Base-by-base conservation (phyloP, 2,329 filamentous ascomycete genomes). In the Aspergillus sp. region DNA sequence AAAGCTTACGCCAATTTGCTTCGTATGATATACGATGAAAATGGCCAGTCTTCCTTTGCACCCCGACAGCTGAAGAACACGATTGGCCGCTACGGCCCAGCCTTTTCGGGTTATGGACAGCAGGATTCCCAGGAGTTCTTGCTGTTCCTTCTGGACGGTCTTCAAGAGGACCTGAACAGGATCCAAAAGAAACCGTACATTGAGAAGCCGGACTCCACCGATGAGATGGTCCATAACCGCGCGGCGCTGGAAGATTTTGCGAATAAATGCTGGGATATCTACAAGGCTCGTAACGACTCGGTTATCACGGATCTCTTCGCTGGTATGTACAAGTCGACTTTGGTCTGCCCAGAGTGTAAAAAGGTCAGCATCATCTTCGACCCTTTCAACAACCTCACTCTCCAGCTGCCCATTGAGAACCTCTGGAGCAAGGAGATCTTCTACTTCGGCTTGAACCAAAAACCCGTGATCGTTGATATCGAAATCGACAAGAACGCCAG, bases 321-420 rank as follows among this genome's bases (percentile, higher is more conserved):
- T 19, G 94, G 94, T 57, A 90, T 97, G 81, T 99, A 97, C 81
- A 96, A 97, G 76, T 97, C 95, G 42, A 97, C 93, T 0, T 82
- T 99, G 57, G 87, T 94, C 57, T 99, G 94, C 66, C 94, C 94
- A 0, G 82, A 82, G 7, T 99, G 94, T 70, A 82, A 87, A 61
- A 99, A 97, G 75, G 88, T 97, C 72, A 96, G 92, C 81, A 96
- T 99, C 63, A 97, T 94, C 0, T 99, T 99, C 66, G 94, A 99
- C 68, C 94, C 94, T 0, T 99, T 95, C 78, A 96, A 91, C 71
- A 94, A 95, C 59, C 76, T 99, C 53, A 96, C 94, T 0, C 77
- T 99, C 20, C 94, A 95, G 52, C 77, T 99, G 32, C 94, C 94
- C 0, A 84, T 96, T 50, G 88, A 94, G 68, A 91, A 87, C 58